Evolutionary conservation across 768 basidiomycete genomes (phyloP), one percentile per base, ranked within the genome.

Genomic region (Leucogyrophana mollusca): DNA sequence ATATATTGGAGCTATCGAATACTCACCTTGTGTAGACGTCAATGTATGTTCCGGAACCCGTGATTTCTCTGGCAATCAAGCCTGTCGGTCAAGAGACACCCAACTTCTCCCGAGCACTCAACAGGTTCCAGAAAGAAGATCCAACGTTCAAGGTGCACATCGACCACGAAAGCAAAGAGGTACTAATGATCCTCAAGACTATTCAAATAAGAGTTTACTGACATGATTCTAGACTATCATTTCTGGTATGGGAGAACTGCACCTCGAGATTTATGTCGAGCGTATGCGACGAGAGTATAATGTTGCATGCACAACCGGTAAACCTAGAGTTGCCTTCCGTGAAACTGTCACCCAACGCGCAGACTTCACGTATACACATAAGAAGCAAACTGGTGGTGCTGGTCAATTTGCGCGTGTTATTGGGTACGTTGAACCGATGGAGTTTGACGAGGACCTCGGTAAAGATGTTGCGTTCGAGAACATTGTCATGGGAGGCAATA

Each of bases 171-270:
- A 90, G 87, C 61, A 93, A 95, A 66, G 95, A 99, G 82, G 91
- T 89, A 55, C 52, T 64, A 43, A 3, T 2, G 9, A 38, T 27
- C 40, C 27, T 34, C 17, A 22, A 27, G 8, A 45, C 25, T 36
- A n/a, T 46, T 40, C 9, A 33, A 21, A 20, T 34, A 47, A 47
- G 11, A 21, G 10, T 16, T 24, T 49, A 33, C 50, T 17, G 40
- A 43, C 34, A n/a, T 17, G 40, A 4, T 13, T 22, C 14, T 54
- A 94, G 90, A 98, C 95, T 13, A 98, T 99, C 66, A 97, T 99
- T 54, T 97, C 94, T 23, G 96, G 96, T 17, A 99, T 99, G 96
- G 96, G 96, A 20, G 96, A 99, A 66, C 81, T 99, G 14, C 96
- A 99, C 63, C 80, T 99, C 18, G 96, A 99, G 61, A 95, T 99